A percentile compares a stretch with the other conserved stretches of the same genome.
These are phyloP conservation scores for Afroboletus lepidellus DNA, from an alignment of 1,284 basidiomycete species.

Conservation along the genomic window DNA sequence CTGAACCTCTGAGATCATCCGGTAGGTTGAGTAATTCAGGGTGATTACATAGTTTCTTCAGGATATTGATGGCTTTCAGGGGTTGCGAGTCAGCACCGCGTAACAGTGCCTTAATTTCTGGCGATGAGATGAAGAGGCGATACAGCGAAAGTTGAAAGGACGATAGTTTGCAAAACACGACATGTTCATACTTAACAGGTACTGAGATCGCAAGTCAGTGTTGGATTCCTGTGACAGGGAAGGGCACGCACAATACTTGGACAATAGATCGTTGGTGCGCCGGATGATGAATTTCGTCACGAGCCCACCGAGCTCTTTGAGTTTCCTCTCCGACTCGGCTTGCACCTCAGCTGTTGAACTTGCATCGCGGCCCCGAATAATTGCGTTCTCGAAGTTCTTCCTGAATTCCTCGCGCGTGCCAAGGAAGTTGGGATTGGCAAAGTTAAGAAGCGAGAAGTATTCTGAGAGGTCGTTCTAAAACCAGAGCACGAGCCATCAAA, in stretches of 20 bases:
- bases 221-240: neutral
- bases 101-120: conserved; percentile 90
- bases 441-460: conserved; percentile 95
- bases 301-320: conserved; percentile 88
- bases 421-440: conserved; percentile 95
- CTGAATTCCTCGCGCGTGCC: conserved; percentile 92
- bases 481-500: neutral
- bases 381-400: conserved; percentile 94
- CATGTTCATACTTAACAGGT: conserved; percentile 98
- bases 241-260: conserved; percentile 83
- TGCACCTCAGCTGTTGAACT: conserved; percentile 85
- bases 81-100: conserved; percentile 93
- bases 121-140: conserved; percentile 90
- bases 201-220: conserved; percentile 50
- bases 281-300: conserved; percentile 98
- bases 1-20: conserved; percentile 84
- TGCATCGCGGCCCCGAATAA: conserved; percentile 91
- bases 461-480: conserved; percentile 91
- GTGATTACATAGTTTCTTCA: conserved; percentile 98
- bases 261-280: conserved; percentile 93
- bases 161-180: conserved; percentile 94
- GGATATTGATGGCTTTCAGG: conserved; percentile 93
- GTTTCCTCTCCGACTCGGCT: conserved; percentile 83
- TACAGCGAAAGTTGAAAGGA: conserved; percentile 90
- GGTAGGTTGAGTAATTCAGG: conserved; percentile 91